Base-by-base conservation (phyloP, 2,329 filamentous ascomycete genomes). In the Aspergillus costaricaensis region DNA sequence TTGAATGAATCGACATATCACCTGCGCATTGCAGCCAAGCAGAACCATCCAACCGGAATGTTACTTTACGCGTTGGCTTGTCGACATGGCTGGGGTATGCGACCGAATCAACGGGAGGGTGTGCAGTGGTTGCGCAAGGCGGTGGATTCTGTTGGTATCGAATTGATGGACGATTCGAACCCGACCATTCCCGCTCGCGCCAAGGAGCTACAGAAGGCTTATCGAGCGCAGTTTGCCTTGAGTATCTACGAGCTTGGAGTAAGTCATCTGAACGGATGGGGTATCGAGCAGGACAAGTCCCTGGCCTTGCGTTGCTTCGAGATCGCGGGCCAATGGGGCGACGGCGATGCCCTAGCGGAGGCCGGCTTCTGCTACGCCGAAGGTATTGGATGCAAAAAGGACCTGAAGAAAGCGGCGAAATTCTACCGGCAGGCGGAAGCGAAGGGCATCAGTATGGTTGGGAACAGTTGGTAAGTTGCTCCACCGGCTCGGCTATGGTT, bases 251-350 rank as follows among this genome's bases (percentile, higher is more conserved):
- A 99, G 78, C 83, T 99, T 23, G 95, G 95, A 3, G 92, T 97
- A 25, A 96, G 92, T 73, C 94, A 98, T 73, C 92, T 97, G 87
- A 97, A 99, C 69, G 95, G 95, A 5, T 99, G 95, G 95, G 95
- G 95, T 15, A 96, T 96, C 41, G 88, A 94, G 68, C 92, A 96
- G 76, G 95, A 99, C 73, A 96, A 95, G 74, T 79, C 85, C 5
- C 83, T 98, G 61, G 95, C 92, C 0, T 78, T 99, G 70, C 86
- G 92, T 56, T 99, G 95, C 74, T 99, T 97, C 73, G 95, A 99
- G 76, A 96, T 98, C 68, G 95, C 95, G 44, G 94, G 91, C 55
- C 90, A 86, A 65, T 99, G 95, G 95, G 95, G 95, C 36, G 95
- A 99, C 78, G 88, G 90, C 5, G 95, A 99, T 79, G 95, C 95